Conservation (phyloP, 257 asterid species). For the Nicotiana sylvestris region DNA sequence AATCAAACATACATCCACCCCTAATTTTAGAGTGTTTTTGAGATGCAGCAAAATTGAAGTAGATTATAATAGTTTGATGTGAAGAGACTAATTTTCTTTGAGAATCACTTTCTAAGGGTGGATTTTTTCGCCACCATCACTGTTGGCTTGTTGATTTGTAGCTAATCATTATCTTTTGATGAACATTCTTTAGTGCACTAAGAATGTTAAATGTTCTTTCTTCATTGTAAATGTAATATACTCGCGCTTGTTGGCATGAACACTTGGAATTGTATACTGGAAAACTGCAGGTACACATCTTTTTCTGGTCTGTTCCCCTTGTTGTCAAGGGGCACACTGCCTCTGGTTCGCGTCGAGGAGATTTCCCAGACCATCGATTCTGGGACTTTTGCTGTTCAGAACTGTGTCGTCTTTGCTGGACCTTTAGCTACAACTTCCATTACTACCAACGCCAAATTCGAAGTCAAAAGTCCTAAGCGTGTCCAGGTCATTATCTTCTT, state of each 20-base stretch:
- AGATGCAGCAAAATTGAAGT: not conserved
- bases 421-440: constrained; percentile 76
- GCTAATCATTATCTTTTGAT: not conserved
- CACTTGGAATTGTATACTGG: constrained; percentile 5
- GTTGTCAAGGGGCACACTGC: constrained; percentile 62
- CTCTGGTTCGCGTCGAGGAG: constrained; percentile 71
- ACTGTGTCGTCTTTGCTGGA: constrained; percentile 66
- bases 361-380: constrained; percentile 89
- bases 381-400: constrained; percentile 59
- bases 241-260: not conserved
- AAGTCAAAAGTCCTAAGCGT: constrained; percentile 90
- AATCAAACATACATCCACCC: not conserved
- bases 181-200: not conserved
- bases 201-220: not conserved
- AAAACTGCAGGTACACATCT: constrained; percentile 65
- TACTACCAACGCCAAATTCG: constrained; percentile 78
- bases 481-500: constrained; percentile 56
- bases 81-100: not conserved
- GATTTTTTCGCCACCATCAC: not conserved
- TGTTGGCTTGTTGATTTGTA: not conserved
- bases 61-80: not conserved
- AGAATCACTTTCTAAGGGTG: not conserved
- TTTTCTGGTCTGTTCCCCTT: constrained; percentile 70
- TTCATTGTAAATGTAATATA: not conserved
- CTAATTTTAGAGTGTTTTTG: not conserved